Percentiles rank a stretch among this genome's conserved stretches.
Conservation (phyloP, 257 asterid genomes). For the Ocimum tenuiflorum region DNA sequence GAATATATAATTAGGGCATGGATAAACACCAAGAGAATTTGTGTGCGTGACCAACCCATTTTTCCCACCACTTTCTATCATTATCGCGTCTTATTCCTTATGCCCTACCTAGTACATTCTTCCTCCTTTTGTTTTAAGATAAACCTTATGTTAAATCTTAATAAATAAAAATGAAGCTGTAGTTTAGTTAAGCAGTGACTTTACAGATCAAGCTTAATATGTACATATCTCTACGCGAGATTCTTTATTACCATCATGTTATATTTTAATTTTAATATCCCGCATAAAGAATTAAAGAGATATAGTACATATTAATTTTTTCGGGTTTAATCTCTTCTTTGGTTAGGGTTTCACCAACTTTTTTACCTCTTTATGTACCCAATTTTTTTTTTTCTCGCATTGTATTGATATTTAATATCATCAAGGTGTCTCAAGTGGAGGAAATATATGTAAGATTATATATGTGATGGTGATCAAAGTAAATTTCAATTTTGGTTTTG, state of each 20-base stretch:
- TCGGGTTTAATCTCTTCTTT: too few relatives aligned
- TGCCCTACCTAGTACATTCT: slow-evolving; percentile 24
- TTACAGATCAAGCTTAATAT: slow-evolving; percentile 4
- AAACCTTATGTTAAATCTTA: not conserved
- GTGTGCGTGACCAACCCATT: slow-evolving; percentile 39
- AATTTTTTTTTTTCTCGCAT: too few relatives aligned
- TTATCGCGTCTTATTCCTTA: slow-evolving; percentile 27
- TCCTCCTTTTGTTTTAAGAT: slow-evolving; percentile 1
- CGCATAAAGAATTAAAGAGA: not conserved
- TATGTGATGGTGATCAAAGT: too few relatives aligned
- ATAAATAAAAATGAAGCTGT: not conserved
- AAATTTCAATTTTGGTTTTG: too few relatives aligned
- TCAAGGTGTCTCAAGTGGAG: too few relatives aligned
- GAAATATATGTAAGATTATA: too few relatives aligned
- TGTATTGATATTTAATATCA: too few relatives aligned
- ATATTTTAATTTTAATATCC: not conserved
- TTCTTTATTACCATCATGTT: not conserved
- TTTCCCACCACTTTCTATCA: slow-evolving; percentile 33
- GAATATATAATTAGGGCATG: not conserved
- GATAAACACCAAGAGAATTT: slow-evolving; percentile 9
- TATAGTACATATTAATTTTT: too few relatives aligned
- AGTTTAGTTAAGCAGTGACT: not conserved
- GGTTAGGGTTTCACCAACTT: too few relatives aligned
- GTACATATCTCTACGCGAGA: not conserved
- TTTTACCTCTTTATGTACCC: too few relatives aligned